phyloP scores from a whole-genome alignment of 163 green algal genomes.

The Chloroidium sp. region DNA sequence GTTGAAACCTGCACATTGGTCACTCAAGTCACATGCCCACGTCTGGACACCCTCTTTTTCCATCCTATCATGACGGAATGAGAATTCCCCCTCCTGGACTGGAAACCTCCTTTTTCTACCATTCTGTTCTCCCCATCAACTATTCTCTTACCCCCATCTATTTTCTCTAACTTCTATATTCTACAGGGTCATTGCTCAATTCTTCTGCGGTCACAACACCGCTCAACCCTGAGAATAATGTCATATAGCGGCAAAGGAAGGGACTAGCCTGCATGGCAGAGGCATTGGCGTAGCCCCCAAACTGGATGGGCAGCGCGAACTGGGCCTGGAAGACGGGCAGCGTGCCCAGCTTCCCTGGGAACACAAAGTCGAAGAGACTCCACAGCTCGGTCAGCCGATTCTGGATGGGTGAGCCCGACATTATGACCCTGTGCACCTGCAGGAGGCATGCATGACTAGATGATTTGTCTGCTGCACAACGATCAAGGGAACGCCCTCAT shows the following conservation, averaged over 20 bases:
- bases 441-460: neutral
- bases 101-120: too few relatives aligned
- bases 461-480: too few relatives aligned
- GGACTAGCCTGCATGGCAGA: slow-evolving; percentile 51
- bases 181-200: too few relatives aligned
- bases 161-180: too few relatives aligned
- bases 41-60: neutral
- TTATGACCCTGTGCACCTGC: slow-evolving; percentile 80
- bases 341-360: slow-evolving; percentile 94
- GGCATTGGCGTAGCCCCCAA: slow-evolving; percentile 88
- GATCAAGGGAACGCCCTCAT: too few relatives aligned
- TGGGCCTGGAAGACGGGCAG: slow-evolving; percentile 92
- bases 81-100: neutral
- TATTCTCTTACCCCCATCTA: too few relatives aligned
- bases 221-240: too few relatives aligned
- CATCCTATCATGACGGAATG: too few relatives aligned
- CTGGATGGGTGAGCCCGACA: slow-evolving; percentile 92
- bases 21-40: slow-evolving; percentile 2
- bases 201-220: too few relatives aligned
- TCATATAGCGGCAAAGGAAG: too few relatives aligned
- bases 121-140: too few relatives aligned
- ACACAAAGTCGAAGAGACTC: slow-evolving; percentile 99
- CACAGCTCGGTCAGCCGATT: slow-evolving; percentile 94
- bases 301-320: slow-evolving; percentile 90
- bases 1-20: slow-evolving; percentile 57